Conservation (phyloP, 129 eudicot species). For the Sambucus nigra region DNA sequence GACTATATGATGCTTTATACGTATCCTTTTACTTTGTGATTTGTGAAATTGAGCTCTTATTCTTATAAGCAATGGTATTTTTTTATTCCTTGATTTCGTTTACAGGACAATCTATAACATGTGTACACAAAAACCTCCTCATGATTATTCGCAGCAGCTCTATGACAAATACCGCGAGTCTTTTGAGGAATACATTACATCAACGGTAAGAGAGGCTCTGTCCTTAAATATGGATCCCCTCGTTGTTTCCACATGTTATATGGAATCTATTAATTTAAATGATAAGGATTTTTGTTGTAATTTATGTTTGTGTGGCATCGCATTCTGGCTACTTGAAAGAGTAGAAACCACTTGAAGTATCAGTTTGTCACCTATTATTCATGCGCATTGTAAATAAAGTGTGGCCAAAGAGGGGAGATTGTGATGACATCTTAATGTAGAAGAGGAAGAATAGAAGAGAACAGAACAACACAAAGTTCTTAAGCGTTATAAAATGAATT, state of each 20-base stretch:
- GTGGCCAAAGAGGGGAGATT: too few relatives aligned
- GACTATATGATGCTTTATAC: constrained; percentile 97
- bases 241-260: neutral
- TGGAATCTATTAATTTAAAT: neutral
- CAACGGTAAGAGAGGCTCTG: constrained; percentile 38
- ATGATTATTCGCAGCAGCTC: constrained; percentile 84
- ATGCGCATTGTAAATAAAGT: too few relatives aligned
- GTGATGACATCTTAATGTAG: too few relatives aligned
- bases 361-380: too few relatives aligned
- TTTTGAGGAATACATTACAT: constrained; percentile 68
- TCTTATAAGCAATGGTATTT: neutral
- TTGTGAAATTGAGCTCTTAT: neutral
- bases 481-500: too few relatives aligned
- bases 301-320: neutral
- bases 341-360: too few relatives aligned
- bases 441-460: too few relatives aligned
- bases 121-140: constrained; percentile 93
- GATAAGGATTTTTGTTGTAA: neutral
- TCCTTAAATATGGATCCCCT: neutral
- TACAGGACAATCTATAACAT: constrained; percentile 79
- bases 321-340: too few relatives aligned
- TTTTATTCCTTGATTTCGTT: constrained; percentile 14
- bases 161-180: constrained; percentile 81
- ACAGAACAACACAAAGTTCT: too few relatives aligned
- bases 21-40: constrained; percentile 29